Percentiles rank a stretch among this genome's conserved stretches.
These are phyloP conservation scores for Trametes meyenii DNA, from an alignment of 768 basidiomycete species.

Conservation along the genomic window DNA sequence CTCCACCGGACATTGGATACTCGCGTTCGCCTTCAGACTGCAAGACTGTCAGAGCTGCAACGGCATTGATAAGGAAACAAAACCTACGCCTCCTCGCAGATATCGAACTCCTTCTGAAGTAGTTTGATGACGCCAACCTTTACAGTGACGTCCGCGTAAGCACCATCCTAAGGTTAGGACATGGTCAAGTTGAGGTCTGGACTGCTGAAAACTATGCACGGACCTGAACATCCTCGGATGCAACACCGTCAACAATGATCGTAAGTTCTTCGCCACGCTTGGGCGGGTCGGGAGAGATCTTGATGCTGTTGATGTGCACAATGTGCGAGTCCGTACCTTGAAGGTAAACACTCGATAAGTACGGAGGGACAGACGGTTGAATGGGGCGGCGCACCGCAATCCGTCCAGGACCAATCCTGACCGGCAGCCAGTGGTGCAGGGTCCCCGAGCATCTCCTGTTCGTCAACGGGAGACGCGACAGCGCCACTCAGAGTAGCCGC, in stretches of 20 bases:
- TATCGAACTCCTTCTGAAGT: conserved; percentile 79
- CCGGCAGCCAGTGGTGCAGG: conserved; percentile 13
- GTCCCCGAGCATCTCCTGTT: conserved; percentile 36
- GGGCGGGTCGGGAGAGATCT: conserved; percentile 85
- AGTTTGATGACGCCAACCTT: conserved; percentile 94
- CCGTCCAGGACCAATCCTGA: conserved; percentile 44
- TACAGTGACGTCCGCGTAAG: conserved; percentile 86
- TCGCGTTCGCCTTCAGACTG: conserved; percentile 75
- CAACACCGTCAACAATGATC: conserved; percentile 73
- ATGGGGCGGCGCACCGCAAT: conserved; percentile 69
- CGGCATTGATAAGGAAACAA: not conserved
- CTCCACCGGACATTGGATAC: conserved; percentile 83
- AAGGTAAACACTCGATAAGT: conserved; percentile 2
- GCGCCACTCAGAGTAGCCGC: conserved; percentile 30
- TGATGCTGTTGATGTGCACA: conserved; percentile 71
- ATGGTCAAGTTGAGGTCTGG: not conserved
- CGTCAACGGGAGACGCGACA: conserved; percentile 28
- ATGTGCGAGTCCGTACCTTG: conserved; percentile 49
- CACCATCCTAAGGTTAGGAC: conserved; percentile 67
- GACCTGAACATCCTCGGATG: conserved; percentile 67
- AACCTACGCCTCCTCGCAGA: conserved; percentile 94
- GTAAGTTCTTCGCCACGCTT: conserved; percentile 85
- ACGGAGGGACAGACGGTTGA: not conserved
- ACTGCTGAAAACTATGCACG: conserved; percentile 15
- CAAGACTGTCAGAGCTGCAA: not conserved